These are phyloP conservation scores for Backusella circina DNA, from an alignment of 192 early-diverging fungal genomes.

Conservation along the genomic window DNA sequence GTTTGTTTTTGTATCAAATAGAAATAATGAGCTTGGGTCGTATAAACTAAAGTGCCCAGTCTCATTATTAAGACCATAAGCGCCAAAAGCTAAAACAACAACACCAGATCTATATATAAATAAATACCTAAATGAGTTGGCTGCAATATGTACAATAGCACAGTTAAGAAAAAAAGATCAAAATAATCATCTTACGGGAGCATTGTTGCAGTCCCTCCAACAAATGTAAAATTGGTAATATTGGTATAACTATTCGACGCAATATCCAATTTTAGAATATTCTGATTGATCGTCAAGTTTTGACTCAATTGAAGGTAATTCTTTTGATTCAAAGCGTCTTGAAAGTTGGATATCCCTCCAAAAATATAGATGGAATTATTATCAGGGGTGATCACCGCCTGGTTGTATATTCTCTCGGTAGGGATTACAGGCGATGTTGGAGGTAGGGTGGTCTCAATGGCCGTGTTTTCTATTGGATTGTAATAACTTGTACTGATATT, in stretches of 20 bases:
- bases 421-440: not conserved
- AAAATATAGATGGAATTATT: not conserved
- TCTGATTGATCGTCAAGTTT: not conserved
- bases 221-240: not conserved
- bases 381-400: not conserved
- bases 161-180: too few species aligned
- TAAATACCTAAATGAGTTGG: not conserved
- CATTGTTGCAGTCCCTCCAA: not conserved
- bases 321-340: not conserved
- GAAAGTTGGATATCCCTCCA: not conserved
- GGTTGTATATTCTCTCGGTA: not conserved
- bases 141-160: too few species aligned
- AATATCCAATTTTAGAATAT: not conserved
- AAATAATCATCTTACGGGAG: not conserved
- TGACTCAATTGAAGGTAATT: not conserved
- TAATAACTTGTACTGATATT: not conserved
- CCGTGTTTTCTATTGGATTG: not conserved
- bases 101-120: not conserved
- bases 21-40: not conserved
- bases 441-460: not conserved
- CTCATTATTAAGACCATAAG: not conserved
- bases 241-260: not conserved
- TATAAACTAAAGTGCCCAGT: not conserved
- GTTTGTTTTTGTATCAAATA: conserved; percentile 5
- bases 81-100: not conserved